Evolutionary conservation across 2,329 filamentous ascomycete genomes (phyloP).

Genomic region (Diaporthe velutina): DNA sequence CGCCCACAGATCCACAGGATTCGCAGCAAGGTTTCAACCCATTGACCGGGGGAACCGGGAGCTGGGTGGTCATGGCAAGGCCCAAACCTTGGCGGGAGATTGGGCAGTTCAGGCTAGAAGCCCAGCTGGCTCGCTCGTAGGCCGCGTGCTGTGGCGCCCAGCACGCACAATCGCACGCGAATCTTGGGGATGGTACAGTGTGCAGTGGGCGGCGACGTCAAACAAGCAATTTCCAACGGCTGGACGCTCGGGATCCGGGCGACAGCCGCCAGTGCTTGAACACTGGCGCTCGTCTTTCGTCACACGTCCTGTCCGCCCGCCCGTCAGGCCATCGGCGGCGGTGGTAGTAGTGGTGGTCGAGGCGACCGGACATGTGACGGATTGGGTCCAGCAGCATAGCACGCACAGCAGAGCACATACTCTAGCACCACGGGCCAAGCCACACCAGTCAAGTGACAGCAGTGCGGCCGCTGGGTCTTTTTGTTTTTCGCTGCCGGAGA

Average conservation of each 20-base stretch:
- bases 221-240: constrained; percentile 23
- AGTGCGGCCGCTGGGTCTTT: constrained; percentile 15
- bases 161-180: neutral
- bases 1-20: constrained; percentile 27
- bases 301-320: neutral
- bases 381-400: constrained; percentile 4
- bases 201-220: neutral
- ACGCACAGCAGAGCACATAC: constrained; percentile 20
- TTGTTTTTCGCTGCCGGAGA: constrained; percentile 1
- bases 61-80: constrained; percentile 18
- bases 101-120: constrained; percentile 26
- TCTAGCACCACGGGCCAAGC: constrained; percentile 6
- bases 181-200: constrained; percentile 1
- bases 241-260: constrained; percentile 10
- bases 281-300: neutral
- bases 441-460: constrained; percentile 28
- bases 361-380: constrained; percentile 24
- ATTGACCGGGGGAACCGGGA: constrained; percentile 29
- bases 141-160: constrained; percentile 16
- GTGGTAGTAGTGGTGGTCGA: neutral
- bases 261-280: constrained; percentile 18
- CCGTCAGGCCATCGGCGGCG: constrained; percentile 12
- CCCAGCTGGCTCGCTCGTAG: constrained; percentile 21
- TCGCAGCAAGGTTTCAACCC: constrained; percentile 28
- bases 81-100: constrained; percentile 27